A percentile compares a stretch with the other conserved stretches of the same genome.
Evolutionary conservation across 495 filamentous ascomycete genomes (phyloP).

Genomic region (Neohortaea acidophila): DNA sequence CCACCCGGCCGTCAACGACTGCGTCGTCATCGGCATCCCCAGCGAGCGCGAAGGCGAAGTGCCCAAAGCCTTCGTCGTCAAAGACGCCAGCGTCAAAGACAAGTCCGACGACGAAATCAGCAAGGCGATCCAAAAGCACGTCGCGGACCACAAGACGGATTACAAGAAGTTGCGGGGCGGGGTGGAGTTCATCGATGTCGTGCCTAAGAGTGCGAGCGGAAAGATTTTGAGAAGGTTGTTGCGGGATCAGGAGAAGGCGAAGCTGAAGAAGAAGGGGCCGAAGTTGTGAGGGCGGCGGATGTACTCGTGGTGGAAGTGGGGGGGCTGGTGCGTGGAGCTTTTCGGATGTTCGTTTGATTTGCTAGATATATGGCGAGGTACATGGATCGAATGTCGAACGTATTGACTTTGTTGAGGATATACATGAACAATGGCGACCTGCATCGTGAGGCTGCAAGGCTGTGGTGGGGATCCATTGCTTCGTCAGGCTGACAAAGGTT

Average conservation of each 20-base stretch:
- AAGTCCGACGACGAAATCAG: conserved; percentile 43
- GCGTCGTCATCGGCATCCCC: conserved; percentile 66
- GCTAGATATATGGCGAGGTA: too few species aligned
- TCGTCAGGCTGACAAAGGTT: too few species aligned
- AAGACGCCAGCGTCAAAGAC: conserved; percentile 44
- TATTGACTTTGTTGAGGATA: too few species aligned
- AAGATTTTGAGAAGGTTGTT: conserved; percentile 78
- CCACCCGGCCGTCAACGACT: conserved; percentile 67
- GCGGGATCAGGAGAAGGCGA: conserved; percentile 64
- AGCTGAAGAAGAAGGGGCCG: conserved; percentile 44
- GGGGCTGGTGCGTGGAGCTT: not conserved
- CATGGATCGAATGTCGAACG: too few species aligned
- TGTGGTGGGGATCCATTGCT: too few species aligned
- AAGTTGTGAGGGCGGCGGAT: conserved; percentile 35
- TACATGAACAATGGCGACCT: too few species aligned
- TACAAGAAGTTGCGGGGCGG: conserved; percentile 88
- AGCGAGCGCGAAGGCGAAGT: conserved; percentile 65
- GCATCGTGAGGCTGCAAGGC: too few species aligned
- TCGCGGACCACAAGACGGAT: conserved; percentile 66
- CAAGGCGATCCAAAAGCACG: conserved; percentile 55
- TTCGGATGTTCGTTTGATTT: too few species aligned
- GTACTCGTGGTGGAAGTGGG: not conserved
- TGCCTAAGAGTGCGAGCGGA: conserved; percentile 84
- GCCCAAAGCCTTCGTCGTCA: conserved; percentile 79
- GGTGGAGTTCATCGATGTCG: conserved; percentile 54